Base-by-base conservation (phyloP, 2,329 filamentous ascomycete species). In the Biscogniauxia marginata region DNA sequence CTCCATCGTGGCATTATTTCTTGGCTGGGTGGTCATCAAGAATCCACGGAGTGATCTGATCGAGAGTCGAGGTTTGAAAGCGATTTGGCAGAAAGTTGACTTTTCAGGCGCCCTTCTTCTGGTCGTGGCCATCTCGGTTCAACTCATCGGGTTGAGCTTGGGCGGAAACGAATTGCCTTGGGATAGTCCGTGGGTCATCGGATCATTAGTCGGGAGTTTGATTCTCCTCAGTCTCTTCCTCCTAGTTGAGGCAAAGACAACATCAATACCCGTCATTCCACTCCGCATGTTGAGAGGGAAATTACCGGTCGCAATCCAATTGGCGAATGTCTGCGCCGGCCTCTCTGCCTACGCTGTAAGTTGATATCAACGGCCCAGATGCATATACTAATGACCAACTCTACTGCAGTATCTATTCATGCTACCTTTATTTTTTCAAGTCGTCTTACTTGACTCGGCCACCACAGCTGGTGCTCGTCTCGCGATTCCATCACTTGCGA, bases 341-440 rank as follows among this genome's bases (percentile, higher is more conserved):
- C 78, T 86, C 68, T 78, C 83, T 7, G 83, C 83, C 1, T 88
- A 87, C 67, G 83, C 82, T 16, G 84, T 86, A 67, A 69, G 82
- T 75, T 21, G 3, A 25, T 5, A 23, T 39, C 1, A 50, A 6
- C 30, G 7, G n/a, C 39, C 21, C 4, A 19, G 4, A 34, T 23
- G 1, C 4, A 8, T n/a, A 5, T 4, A 4, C 2, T 13, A 53
- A 39, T 56, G 34, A 59, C 34, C 0, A 70, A 6, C 4, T 11
- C 11, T 46, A 1, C 21, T 16, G 4, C 46, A 82, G 78, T 83
- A 89, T 61, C 75, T 89, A 16, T 90, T 90, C 73, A 87, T 87
- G 65, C 79, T 87, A 0, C 88, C 88, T 0, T 74, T 90, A 4
- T 90, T 87, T 73, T 90, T 89, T 67, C 86, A 89, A 63, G 84